Percentiles rank a stretch among this genome's conserved stretches.
These are phyloP conservation scores for Mortierella sp. DNA, from an alignment of 371 early-diverging fungal genomes.

Conservation along the genomic window DNA sequence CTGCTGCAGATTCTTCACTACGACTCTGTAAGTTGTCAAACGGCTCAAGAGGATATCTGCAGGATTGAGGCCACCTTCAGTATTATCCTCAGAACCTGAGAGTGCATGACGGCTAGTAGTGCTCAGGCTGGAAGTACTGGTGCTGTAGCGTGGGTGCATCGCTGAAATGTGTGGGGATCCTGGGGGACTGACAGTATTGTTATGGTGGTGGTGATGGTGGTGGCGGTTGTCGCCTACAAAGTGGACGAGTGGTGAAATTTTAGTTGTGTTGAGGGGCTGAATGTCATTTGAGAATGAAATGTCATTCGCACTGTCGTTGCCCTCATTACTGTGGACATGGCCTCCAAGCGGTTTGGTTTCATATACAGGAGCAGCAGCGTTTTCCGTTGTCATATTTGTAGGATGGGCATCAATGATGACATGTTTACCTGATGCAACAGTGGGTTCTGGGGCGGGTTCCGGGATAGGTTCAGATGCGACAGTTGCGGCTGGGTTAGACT, in stretches of 20 bases:
- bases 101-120: neutral
- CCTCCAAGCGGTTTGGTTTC: neutral
- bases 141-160: slow-evolving; percentile 18
- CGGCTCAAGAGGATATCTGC: slow-evolving; percentile 33
- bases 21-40: slow-evolving; percentile 4
- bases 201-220: too few relatives aligned
- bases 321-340: neutral
- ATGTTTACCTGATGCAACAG: neutral
- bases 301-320: neutral
- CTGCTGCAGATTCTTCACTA: slow-evolving; percentile 33
- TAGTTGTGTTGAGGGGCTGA: neutral
- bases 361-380: neutral
- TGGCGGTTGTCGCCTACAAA: neutral
- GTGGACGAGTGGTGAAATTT: neutral
- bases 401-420: slow-evolving; percentile 15
- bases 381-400: neutral
- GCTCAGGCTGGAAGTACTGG: slow-evolving; percentile 22
- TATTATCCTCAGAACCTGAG: slow-evolving; percentile 1
- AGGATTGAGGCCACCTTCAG: slow-evolving; percentile 21
- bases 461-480: neutral
- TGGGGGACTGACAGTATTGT: slow-evolving; percentile 3
- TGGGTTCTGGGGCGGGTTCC: neutral
- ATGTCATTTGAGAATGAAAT: neutral
- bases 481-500: neutral
- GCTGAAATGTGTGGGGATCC: neutral